Base-by-base conservation (phyloP, 169 alveolate genomes). In the Plasmodium knowlesi region DNA sequence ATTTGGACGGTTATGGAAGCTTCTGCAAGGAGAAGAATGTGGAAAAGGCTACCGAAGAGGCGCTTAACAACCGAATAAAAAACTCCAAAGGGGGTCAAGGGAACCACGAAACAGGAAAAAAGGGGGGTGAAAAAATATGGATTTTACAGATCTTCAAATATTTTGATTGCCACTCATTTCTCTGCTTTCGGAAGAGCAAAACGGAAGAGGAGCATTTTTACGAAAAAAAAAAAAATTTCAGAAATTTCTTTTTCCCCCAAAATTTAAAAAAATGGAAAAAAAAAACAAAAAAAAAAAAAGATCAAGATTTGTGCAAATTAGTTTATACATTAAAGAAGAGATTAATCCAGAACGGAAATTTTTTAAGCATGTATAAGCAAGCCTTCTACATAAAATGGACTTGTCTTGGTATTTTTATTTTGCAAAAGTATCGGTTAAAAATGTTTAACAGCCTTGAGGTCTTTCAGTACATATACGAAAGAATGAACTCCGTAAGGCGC, bases 171-270 rank as follows among this genome's bases (percentile, higher is more conserved):
- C 37, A 78, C 41, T 86, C 93, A 5, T 86, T 86, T 74, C 19
- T 73, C 9, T 85, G 93, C 71, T 86, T 86, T 86, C 1, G 25
- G 0, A 70, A 86, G 67, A 67, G 37, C 43, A 86, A 86, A 70
- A 50, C 93, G 67, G 82, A 86, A 28, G 86, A 86, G 25, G 93
- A 85, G 70, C 84, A 76, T 54, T 74, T 86, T 50, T 74, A 86
- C 25, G 93, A 86, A 34, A 86, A 50, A 19, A 85, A 46, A 76
- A 85, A 86, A 76, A 28, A 78, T 43, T 86, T 74, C 43, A 19
- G 67, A 28, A 74, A 74, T 86, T 86, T 86, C 28, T 86, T 86
- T 74, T 86, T 86, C 71, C 78, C 85, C 4, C 12, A 53, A 3
- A 74, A 30, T 8, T n/a, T 50, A 3, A 86, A 53, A 86, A 86